Evolutionary conservation across 179 eudicot genomes (phyloP), one percentile per base, ranked within the genome.

Genomic region (Camellia oleifera): DNA sequence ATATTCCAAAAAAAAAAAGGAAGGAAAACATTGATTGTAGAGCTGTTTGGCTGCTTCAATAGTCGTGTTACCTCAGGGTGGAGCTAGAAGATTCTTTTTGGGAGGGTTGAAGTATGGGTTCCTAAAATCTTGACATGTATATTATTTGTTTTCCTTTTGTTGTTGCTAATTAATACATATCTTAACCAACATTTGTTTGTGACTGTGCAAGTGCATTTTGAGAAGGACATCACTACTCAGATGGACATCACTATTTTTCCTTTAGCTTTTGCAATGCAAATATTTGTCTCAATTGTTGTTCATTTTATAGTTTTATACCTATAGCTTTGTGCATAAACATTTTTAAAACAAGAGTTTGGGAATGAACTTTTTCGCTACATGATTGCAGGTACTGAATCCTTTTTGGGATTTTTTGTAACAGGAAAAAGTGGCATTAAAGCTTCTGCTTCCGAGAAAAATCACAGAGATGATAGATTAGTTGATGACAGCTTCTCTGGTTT

Each of bases 331-430:
- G 50, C 11, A 7, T 56, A 40, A 52, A 72, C 50, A 40, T 74
- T 45, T 44, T 76, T 0, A 17, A 5, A 74, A n/a, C 79, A 9
- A 23, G 63, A 53, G 45, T 23, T 77, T 52, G 26, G 64, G 15
- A 20, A 18, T 78, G 65, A 68, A 69, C 67, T 56, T 13, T 81
- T 75, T 74, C 42, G 68, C 58, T 56, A 52, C 69, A 63, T 69
- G 65, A 53, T 56, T 77, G 81, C 85, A 88, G 87, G 83, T 78
- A 64, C 75, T 62, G 60, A 82, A 69, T 64, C 72, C 42, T 54
- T 56, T 48, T 48, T 54, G 76, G 75, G 61, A 48, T 53, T 75
- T 75, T 48, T 72, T 46, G 78, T 12, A 48, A 69, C 67, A 15
- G 76, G 76, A 66, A 63, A 45, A 42, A 70, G 17, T 40, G 52